phyloP scores from a whole-genome alignment of 768 basidiomycete species.

The Tephrocybe sp. region DNA sequence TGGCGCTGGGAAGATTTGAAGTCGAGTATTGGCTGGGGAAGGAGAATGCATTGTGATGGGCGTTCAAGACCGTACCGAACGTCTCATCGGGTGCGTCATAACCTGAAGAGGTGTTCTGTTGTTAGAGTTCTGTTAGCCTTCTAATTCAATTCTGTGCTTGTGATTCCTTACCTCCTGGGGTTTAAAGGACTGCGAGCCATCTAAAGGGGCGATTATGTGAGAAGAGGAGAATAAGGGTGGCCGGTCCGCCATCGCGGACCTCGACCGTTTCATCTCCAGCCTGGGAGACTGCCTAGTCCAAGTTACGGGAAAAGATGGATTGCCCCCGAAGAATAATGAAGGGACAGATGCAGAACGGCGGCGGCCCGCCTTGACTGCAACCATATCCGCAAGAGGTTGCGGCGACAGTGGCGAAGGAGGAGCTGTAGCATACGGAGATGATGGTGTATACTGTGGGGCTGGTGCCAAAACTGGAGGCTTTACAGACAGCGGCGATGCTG shows the following conservation, averaged over 20 bases:
- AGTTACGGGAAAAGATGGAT: slow-evolving; percentile 1
- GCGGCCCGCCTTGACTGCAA: slow-evolving; percentile 21
- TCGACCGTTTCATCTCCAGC: slow-evolving; percentile 18
- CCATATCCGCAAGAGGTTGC: slow-evolving; percentile 15
- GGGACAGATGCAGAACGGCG: slow-evolving; percentile 35
- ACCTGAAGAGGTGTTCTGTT: not conserved
- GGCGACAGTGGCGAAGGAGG: slow-evolving; percentile 1
- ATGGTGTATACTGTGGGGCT: not conserved
- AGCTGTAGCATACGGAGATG: not conserved
- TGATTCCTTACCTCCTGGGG: slow-evolving; percentile 7
- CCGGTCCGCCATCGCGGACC: slow-evolving; percentile 16
- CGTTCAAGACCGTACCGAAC: slow-evolving; percentile 13
- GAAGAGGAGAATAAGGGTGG: slow-evolving; percentile 4
- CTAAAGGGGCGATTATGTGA: slow-evolving; percentile 2
- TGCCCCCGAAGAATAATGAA: slow-evolving; percentile 13
- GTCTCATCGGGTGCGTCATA: slow-evolving; percentile 11
- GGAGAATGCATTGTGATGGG: slow-evolving; percentile 9
- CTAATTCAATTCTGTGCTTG: too few relatives aligned
- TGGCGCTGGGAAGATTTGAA: slow-evolving; percentile 10
- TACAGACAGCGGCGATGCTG: not conserved
- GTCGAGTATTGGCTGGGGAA: slow-evolving; percentile 15
- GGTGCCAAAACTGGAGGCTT: slow-evolving; percentile 1
- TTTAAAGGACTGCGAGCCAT: slow-evolving; percentile 10
- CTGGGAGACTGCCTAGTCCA: slow-evolving; percentile 11
- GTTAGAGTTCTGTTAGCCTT: not conserved